Conservation (phyloP, 495 filamentous ascomycete species). For the Xylaria curta region DNA sequence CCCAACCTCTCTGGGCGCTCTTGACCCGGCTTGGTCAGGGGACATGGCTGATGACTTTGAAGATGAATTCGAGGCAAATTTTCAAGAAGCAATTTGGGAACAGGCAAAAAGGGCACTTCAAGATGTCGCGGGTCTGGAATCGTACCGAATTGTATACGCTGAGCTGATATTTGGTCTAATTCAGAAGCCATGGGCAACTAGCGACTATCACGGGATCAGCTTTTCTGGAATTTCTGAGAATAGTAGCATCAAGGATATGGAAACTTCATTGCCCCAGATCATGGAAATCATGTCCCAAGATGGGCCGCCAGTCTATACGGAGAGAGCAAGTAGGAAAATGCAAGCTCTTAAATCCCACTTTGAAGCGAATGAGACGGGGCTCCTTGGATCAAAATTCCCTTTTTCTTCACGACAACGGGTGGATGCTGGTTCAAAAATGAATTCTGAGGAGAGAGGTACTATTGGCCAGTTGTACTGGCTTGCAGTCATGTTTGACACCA, state of each 20-base stretch:
- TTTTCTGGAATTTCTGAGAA: not conserved
- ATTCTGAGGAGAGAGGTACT: constrained; percentile 45
- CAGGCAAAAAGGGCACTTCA: constrained; percentile 50
- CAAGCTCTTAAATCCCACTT: constrained; percentile 44
- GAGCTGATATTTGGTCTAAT: constrained; percentile 56
- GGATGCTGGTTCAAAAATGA: constrained; percentile 10
- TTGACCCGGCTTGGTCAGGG: constrained; percentile 21
- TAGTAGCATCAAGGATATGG: constrained; percentile 6
- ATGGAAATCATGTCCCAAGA: constrained; percentile 47
- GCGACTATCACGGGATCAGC: not conserved
- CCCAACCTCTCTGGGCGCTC: not conserved
- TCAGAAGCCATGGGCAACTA: constrained; percentile 44
- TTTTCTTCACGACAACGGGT: not conserved
- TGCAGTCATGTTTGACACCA: constrained; percentile 58
- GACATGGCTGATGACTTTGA: constrained; percentile 9
- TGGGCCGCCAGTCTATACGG: constrained; percentile 47
- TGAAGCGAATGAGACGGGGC: constrained; percentile 30
- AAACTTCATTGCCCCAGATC: constrained; percentile 18
- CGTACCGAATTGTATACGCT: constrained; percentile 53
- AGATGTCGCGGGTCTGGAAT: constrained; percentile 45
- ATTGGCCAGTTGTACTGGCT: constrained; percentile 56
- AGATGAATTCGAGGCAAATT: constrained; percentile 41
- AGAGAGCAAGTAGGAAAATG: constrained; percentile 46
- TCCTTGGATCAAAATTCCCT: constrained; percentile 23
- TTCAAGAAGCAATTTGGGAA: constrained; percentile 53